A percentile compares a stretch with the other conserved stretches of the same genome.
These are phyloP conservation scores for Claviceps humidiphila DNA, from an alignment of 2,329 filamentous ascomycete species.

Conservation along the genomic window DNA sequence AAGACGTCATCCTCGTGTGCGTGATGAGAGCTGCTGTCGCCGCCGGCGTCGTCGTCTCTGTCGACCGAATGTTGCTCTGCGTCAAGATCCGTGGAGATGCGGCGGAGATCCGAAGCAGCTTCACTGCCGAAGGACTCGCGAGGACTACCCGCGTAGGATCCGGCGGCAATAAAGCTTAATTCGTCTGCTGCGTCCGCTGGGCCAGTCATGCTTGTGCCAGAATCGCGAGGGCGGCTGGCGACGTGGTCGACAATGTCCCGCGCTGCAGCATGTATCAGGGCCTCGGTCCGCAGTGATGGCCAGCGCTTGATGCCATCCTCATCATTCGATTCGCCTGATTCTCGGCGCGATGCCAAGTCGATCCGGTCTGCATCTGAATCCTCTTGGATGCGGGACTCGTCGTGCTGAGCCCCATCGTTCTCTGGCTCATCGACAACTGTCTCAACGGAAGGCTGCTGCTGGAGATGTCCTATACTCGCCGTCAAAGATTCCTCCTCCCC, in stretches of 20 bases:
- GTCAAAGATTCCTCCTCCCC: not conserved
- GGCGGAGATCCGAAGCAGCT: conserved; percentile 11
- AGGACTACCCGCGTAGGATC: conserved; percentile 9
- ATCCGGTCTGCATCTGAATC: not conserved
- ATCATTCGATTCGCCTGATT: conserved; percentile 11
- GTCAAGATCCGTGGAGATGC: conserved; percentile 8
- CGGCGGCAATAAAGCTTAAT: conserved; percentile 12
- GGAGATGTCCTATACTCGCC: not conserved
- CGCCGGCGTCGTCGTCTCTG: conserved; percentile 19
- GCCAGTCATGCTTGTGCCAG: conserved; percentile 12
- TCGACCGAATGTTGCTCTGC: conserved; percentile 7
- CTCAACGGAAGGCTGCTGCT: conserved; percentile 1
- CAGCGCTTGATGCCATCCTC: conserved; percentile 18
- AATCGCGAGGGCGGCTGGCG: conserved; percentile 13
- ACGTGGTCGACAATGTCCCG: conserved; percentile 33
- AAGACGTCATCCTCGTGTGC: conserved; percentile 45
- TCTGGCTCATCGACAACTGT: conserved; percentile 2
- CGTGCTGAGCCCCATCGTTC: not conserved
- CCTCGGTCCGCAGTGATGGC: conserved; percentile 33
- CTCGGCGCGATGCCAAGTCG: conserved; percentile 1
- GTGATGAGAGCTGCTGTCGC: conserved; percentile 36
- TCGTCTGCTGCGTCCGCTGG: conserved; percentile 8
- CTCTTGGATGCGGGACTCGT: not conserved
- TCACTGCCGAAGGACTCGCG: conserved; percentile 14
- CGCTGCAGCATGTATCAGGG: conserved; percentile 39